These are phyloP conservation scores for Pythium graminicola DNA, from an alignment of 352 stramenopile species.

Conservation along the genomic window DNA sequence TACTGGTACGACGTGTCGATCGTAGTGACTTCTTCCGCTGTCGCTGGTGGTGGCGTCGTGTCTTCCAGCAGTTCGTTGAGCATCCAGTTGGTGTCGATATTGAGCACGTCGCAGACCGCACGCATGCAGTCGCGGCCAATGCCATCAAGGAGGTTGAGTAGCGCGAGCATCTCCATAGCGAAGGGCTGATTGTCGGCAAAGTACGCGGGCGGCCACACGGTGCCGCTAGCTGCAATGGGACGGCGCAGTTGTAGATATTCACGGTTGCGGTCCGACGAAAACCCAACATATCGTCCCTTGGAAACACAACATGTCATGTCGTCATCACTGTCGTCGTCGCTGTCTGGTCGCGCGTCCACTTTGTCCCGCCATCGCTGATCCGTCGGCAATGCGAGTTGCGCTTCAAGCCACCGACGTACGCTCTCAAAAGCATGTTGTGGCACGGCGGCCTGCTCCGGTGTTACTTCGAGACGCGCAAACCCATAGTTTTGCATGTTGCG, in stretches of 20 bases:
- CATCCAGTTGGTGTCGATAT: conserved; percentile 57
- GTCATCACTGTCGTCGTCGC: conserved; percentile 20
- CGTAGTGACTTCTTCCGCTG: conserved; percentile 20
- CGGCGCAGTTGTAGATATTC: conserved; percentile 75
- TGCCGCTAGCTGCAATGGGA: conserved; percentile 56
- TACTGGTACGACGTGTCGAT: conserved; percentile 62
- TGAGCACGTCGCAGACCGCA: conserved; percentile 61
- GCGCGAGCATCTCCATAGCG: conserved; percentile 44
- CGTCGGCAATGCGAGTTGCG: conserved; percentile 41
- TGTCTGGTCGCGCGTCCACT: conserved; percentile 38
- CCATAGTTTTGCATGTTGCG: conserved; percentile 65
- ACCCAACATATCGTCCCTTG: conserved; percentile 64
- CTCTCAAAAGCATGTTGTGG: conserved; percentile 43
- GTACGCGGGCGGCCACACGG: conserved; percentile 65
- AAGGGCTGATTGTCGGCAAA: conserved; percentile 54
- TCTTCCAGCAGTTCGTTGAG: conserved; percentile 67
- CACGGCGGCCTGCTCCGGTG: conserved; percentile 50
- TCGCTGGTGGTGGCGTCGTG: conserved; percentile 25
- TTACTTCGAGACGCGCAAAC: conserved; percentile 67
- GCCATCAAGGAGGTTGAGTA: conserved; percentile 57
- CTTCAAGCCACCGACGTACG: conserved; percentile 56
- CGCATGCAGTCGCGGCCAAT: conserved; percentile 72
- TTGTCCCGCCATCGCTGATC: conserved; percentile 60
- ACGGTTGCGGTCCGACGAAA: conserved; percentile 59
- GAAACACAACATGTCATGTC: conserved; percentile 34